A percentile compares a stretch with the other conserved stretches of the same genome.
phyloP scores from a whole-genome alignment of 2,329 filamentous ascomycete genomes.

The Phialocephala subalpina region DNA sequence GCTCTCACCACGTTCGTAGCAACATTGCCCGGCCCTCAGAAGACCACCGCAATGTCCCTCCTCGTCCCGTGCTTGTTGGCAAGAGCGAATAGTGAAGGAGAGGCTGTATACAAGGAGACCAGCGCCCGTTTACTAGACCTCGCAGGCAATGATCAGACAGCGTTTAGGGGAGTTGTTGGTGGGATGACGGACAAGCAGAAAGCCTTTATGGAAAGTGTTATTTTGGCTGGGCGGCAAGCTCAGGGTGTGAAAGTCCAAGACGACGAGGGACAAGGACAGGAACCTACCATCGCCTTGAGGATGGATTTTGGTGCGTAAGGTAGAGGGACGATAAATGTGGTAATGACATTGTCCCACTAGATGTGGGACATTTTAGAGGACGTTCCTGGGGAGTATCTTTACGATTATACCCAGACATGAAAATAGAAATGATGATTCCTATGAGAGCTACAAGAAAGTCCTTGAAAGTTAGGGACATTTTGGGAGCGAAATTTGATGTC shows the following conservation, averaged over 20 bases:
- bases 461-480: not conserved
- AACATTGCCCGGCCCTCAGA: slow-evolving; percentile 53
- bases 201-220: slow-evolving; percentile 81
- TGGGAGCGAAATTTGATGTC: too few relatives aligned
- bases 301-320: slow-evolving; percentile 78
- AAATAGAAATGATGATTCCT: not conserved
- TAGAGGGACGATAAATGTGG: not conserved
- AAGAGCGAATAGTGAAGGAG: slow-evolving; percentile 71
- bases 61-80: slow-evolving; percentile 80
- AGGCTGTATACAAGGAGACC: slow-evolving; percentile 71
- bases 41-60: slow-evolving; percentile 73
- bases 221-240: slow-evolving; percentile 67
- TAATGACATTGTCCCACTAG: not conserved
- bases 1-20: slow-evolving; percentile 78
- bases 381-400: not conserved
- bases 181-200: slow-evolving; percentile 76
- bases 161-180: slow-evolving; percentile 78
- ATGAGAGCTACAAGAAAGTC: not conserved
- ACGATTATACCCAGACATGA: not conserved
- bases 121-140: slow-evolving; percentile 81
- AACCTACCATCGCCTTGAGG: slow-evolving; percentile 90
- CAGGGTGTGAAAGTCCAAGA: slow-evolving; percentile 50
- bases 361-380: not conserved
- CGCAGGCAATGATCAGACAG: slow-evolving; percentile 74
- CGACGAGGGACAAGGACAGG: slow-evolving; percentile 55